Conservation (phyloP, 495 filamentous ascomycete genomes). For the Xylaria flabelliformis region DNA sequence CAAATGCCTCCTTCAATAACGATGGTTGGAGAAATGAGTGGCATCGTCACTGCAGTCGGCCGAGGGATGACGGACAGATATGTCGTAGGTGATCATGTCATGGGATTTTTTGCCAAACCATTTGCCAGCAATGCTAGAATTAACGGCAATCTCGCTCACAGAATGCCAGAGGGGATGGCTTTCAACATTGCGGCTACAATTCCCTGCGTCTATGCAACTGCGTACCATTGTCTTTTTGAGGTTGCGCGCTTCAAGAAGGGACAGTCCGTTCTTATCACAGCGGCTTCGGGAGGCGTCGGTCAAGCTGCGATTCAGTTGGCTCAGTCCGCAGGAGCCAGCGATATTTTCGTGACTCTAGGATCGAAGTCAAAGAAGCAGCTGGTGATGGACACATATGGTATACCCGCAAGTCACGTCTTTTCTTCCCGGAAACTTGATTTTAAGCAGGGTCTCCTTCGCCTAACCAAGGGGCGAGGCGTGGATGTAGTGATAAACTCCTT, state of each 20-base stretch:
- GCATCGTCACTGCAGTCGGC: conserved; percentile 30
- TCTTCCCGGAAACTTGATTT: conserved; percentile 43
- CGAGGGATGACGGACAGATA: conserved; percentile 14
- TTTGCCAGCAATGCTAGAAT: conserved; percentile 27
- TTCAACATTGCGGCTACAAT: conserved; percentile 58
- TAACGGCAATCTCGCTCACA: conserved; percentile 14
- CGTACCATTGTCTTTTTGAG: conserved; percentile 54
- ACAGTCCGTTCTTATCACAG: conserved; percentile 60
- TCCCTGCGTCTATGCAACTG: conserved; percentile 60
- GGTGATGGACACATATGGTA: conserved; percentile 47
- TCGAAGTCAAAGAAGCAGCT: conserved; percentile 46
- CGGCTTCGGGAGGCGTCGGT: conserved; percentile 55
- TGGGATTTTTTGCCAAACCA: conserved; percentile 9
- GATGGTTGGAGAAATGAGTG: conserved; percentile 49
- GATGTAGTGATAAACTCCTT: conserved; percentile 64
- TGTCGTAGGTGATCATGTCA: conserved; percentile 34
- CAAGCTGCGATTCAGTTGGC: conserved; percentile 59
- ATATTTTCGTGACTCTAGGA: conserved; percentile 56
- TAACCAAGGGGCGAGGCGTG: conserved; percentile 55
- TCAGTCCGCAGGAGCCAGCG: conserved; percentile 47
- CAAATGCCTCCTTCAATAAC: conserved; percentile 45
- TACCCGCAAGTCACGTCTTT: conserved; percentile 56
- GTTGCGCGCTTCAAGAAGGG: conserved; percentile 42
- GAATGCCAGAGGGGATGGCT: conserved; percentile 53
- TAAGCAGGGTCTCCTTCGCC: conserved; percentile 44